Base-by-base conservation (phyloP, 208 protist genomes). In the Wallacemonas collosoma region DNA sequence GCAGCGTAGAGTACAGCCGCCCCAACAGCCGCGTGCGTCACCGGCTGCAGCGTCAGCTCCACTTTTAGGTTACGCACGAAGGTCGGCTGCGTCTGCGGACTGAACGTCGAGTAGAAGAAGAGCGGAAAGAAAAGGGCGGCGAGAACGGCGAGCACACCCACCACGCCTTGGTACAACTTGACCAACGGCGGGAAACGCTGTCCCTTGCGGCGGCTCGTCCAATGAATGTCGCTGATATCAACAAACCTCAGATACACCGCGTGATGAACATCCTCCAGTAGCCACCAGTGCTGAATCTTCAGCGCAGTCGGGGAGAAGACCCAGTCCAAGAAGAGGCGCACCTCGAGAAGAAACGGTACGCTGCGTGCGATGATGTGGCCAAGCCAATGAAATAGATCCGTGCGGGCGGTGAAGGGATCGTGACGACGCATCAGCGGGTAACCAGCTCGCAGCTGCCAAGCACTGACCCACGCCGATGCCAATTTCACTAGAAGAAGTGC, bases 41-140 rank as follows among this genome's bases (percentile, higher is more conserved):
- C 12, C 15, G 60, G 60, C 45, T 47, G 43, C 56, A 76, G 69
- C 12, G 56, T 51, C 2, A 81, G 57, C 43, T 72, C 45, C 36
- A 56, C 61, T 1, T 43, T 39, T 66, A 70, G 76, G 40, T 61
- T 58, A 4, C 44, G 11, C 36, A 88, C 70, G 1, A 36, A 12
- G 54, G 88, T 94, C 1, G 64, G 48, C 38, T 53, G 76, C 68
- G 93, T 75, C 38, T 82, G 76, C 66, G 89, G 87, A 51, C 81
- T 88, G 67, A 91, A 93, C 12, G 91, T 91, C 26, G 88, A 91
- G 80, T 93, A 95, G 63, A 88, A 87, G 41, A 93, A 79, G 1
- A 95, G 78, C 45, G 91, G 89, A 43, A 95, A 91, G 40, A 84
- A 84, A 9, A 84, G 71, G 3, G 76, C 53, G 14, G 71, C 54